These are phyloP conservation scores for Kockovaella imperatae DNA, from an alignment of 768 basidiomycete genomes.

Conservation along the genomic window DNA sequence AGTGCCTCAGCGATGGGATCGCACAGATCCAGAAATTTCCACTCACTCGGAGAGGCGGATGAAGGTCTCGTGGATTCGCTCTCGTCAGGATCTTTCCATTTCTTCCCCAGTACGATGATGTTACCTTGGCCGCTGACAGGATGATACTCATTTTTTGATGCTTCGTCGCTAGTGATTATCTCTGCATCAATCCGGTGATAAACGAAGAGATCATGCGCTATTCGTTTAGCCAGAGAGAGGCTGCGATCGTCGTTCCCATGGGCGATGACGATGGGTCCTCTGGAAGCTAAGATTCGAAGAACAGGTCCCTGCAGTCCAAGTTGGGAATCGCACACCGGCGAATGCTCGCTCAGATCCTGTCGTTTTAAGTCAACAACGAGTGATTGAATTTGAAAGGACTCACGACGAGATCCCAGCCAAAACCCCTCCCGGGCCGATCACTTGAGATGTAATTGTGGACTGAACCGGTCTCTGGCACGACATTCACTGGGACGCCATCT, in stretches of 20 bases:
- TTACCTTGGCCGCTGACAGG: conserved; percentile 5
- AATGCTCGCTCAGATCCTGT: not conserved
- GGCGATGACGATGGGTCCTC: conserved; percentile 55
- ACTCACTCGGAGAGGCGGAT: not conserved
- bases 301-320: conserved; percentile 52
- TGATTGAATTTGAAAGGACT: not conserved
- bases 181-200: conserved; percentile 66
- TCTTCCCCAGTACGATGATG: conserved; percentile 14
- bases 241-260: conserved; percentile 34
- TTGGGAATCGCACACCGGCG: conserved; percentile 4
- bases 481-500: too few relatives aligned
- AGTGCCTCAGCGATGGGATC: conserved; percentile 8
- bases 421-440: too few relatives aligned
- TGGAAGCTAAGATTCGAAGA: conserved; percentile 58
- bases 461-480: too few relatives aligned
- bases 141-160: too few relatives aligned
- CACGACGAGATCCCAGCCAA: too few relatives aligned
- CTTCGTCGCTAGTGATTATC: conserved; percentile 52
- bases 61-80: conserved; percentile 57
- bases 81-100: conserved; percentile 43
- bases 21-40: too few relatives aligned
- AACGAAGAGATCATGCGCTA: conserved; percentile 60
- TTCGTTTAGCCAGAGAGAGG: conserved; percentile 55
- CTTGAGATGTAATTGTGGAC: too few relatives aligned
- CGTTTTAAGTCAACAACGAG: not conserved